Conservation (phyloP, 768 basidiomycete genomes). For the Dioszegia aurantiaca region DNA sequence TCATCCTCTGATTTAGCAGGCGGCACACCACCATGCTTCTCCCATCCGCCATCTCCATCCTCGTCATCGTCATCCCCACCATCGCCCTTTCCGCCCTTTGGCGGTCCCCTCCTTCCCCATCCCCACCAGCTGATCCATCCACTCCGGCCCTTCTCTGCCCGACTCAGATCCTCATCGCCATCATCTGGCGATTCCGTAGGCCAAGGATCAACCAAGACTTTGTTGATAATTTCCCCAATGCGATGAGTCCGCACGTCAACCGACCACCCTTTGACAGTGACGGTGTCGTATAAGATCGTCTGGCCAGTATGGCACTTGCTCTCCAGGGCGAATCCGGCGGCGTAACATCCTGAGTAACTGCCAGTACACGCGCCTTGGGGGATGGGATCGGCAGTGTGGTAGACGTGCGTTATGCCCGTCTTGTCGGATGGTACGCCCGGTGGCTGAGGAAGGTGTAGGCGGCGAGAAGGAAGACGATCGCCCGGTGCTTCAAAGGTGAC, state of each 20-base stretch:
- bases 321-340: slow-evolving; percentile 70
- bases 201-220: slow-evolving; percentile 70
- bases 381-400: slow-evolving; percentile 91
- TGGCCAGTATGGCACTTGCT: slow-evolving; percentile 77
- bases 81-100: slow-evolving; percentile 22
- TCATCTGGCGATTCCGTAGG: slow-evolving; percentile 52
- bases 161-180: background rate
- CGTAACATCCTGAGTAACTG: slow-evolving; percentile 65
- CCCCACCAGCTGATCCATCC: slow-evolving; percentile 30
- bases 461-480: slow-evolving; percentile 70
- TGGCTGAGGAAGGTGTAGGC: slow-evolving; percentile 83
- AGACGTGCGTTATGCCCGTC: slow-evolving; percentile 70
- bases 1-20: slow-evolving; percentile 41
- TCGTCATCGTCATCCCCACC: slow-evolving; percentile 30
- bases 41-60: slow-evolving; percentile 40
- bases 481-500: slow-evolving; percentile 89
- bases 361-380: slow-evolving; percentile 59
- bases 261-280: slow-evolving; percentile 72
- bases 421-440: slow-evolving; percentile 56
- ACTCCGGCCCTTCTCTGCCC: slow-evolving; percentile 4
- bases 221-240: slow-evolving; percentile 69
- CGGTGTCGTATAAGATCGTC: slow-evolving; percentile 78
- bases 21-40: slow-evolving; percentile 49
- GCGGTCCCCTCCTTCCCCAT: slow-evolving; percentile 47
- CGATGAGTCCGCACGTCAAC: slow-evolving; percentile 71